Percentiles rank a stretch among this genome's conserved stretches.
These are phyloP conservation scores for Pythium aquatile DNA, from an alignment of 352 stramenopile genomes.

Conservation along the genomic window DNA sequence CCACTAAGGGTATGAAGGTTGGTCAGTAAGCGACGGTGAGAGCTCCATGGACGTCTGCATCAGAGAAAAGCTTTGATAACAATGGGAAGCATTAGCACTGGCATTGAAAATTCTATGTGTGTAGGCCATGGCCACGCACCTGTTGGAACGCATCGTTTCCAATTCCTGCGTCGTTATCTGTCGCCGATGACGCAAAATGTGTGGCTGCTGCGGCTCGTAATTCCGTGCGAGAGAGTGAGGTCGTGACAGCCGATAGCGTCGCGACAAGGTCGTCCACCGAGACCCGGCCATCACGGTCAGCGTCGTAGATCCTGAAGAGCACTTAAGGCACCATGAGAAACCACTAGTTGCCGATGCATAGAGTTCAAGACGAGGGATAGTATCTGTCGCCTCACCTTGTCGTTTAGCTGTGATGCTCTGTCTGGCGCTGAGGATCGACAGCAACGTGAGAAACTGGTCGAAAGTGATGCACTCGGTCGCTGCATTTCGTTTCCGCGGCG, in stretches of 20 bases:
- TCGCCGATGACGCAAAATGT: constrained; percentile 15
- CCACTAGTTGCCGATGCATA: neutral
- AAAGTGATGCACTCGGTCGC: constrained; percentile 19
- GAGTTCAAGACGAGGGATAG: neutral
- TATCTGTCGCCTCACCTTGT: neutral
- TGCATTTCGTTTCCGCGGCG: neutral
- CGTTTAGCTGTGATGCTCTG: constrained; percentile 37
- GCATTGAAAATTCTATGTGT: no score
- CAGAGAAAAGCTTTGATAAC: constrained; percentile 18
- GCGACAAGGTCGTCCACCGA: constrained; percentile 35
- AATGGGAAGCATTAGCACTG: neutral
- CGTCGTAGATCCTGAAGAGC: constrained; percentile 45
- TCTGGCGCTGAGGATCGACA: constrained; percentile 39
- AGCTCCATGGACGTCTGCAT: constrained; percentile 22
- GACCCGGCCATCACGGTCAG: constrained; percentile 29
- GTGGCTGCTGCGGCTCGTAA: neutral
- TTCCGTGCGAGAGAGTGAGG: constrained; percentile 10
- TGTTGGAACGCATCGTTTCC: constrained; percentile 12
- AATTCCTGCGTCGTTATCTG: neutral
- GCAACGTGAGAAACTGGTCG: constrained; percentile 31
- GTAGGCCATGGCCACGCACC: neutral
- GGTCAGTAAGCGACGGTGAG: constrained; percentile 23
- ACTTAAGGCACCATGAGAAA: constrained; percentile 17
- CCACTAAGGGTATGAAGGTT: neutral
- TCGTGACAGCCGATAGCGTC: constrained; percentile 20